Evolutionary conservation across 768 basidiomycete species (phyloP).

Genomic region (Polyporus arcularius): DNA sequence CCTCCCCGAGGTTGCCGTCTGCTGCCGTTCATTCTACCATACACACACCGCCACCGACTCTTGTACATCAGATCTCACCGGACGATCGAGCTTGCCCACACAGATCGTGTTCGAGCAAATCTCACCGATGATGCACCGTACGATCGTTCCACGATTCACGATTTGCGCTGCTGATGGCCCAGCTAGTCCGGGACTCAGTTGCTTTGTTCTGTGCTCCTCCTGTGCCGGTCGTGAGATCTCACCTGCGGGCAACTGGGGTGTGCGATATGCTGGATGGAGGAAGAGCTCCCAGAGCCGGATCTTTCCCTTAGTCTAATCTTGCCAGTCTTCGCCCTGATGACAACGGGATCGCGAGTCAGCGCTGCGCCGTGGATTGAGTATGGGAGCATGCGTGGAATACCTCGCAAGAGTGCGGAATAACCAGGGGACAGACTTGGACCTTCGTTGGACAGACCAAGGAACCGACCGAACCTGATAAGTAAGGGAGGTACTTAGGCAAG

Average conservation of each 20-base stretch:
- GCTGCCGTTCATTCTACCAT: conserved; percentile 12
- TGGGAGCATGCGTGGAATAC: background rate
- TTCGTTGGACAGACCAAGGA: too few species aligned
- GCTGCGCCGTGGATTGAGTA: background rate
- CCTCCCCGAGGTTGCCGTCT: background rate
- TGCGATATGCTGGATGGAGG: conserved; percentile 15
- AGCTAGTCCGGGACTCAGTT: background rate
- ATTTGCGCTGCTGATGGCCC: conserved; percentile 9
- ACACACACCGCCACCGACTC: conserved; percentile 17
- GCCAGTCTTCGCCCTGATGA: background rate
- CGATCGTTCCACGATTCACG: conserved; percentile 14
- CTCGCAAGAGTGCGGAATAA: too few species aligned
- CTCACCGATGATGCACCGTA: conserved; percentile 9
- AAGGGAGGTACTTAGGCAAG: too few species aligned
- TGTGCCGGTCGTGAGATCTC: background rate
- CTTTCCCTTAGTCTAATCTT: conserved; percentile 17
- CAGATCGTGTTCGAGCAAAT: conserved; percentile 16
- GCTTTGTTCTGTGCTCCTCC: background rate
- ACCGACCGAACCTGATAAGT: too few species aligned
- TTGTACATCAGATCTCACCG: conserved; percentile 20
- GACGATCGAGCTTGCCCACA: conserved; percentile 12
- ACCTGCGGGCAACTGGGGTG: conserved; percentile 12
- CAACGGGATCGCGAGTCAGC: background rate
- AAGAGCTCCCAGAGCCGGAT: conserved; percentile 4
- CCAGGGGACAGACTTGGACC: too few species aligned